A percentile compares a stretch with the other conserved stretches of the same genome.
phyloP scores from a whole-genome alignment of 306 rosid genomes.

The Cucurbita argyrosperma region DNA sequence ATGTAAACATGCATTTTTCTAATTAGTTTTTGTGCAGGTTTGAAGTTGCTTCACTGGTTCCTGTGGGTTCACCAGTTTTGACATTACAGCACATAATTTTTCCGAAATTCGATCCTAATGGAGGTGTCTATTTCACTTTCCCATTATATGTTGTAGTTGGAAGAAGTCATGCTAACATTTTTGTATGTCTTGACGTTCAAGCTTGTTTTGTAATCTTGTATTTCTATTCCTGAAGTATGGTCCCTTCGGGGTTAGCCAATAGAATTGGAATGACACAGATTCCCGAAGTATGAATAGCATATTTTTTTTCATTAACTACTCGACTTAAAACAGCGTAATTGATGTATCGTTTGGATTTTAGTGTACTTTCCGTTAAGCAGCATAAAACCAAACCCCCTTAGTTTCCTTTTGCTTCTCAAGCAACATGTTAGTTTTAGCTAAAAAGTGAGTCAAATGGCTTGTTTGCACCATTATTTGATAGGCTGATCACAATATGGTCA shows the following conservation, averaged over 20 bases:
- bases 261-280: background rate
- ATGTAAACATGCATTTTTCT: background rate
- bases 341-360: background rate
- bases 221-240: background rate
- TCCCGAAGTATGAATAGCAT: background rate
- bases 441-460: background rate
- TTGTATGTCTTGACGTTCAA: background rate
- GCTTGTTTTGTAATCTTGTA: background rate
- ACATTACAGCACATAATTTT: constrained; percentile 62
- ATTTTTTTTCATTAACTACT: background rate
- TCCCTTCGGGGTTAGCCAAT: background rate
- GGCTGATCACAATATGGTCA: background rate
- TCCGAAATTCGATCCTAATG: constrained; percentile 26
- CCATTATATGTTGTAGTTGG: background rate
- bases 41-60: constrained; percentile 66
- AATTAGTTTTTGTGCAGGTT: constrained; percentile 37
- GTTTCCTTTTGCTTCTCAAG: background rate
- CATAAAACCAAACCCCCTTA: background rate
- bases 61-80: constrained; percentile 69
- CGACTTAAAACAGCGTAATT: background rate
- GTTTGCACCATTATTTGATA: background rate
- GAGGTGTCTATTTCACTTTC: constrained; percentile 29
- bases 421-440: background rate
- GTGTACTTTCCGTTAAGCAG: background rate
- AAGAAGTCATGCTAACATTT: background rate